Percentiles rank a stretch among this genome's conserved stretches.
Conservation (phyloP, 2,329 filamentous ascomycete genomes). For the Akanthomyces lecanii region DNA sequence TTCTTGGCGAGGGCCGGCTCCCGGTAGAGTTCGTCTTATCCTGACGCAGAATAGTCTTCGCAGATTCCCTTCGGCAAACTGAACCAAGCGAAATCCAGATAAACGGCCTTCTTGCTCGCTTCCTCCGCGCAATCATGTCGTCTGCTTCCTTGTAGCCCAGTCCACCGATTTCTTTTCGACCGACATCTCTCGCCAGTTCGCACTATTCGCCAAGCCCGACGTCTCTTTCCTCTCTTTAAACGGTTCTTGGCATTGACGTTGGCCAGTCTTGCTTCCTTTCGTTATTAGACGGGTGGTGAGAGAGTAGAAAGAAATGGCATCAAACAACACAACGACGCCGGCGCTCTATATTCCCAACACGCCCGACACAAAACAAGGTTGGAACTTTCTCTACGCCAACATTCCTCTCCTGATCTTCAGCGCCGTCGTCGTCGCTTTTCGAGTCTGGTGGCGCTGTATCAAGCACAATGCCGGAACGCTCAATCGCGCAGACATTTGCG, state of each 20-base stretch:
- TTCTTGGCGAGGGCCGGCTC: neutral
- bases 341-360: constrained; percentile 5
- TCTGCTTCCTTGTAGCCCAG: neutral
- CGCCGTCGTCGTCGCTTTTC: constrained; percentile 5
- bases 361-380: constrained; percentile 11
- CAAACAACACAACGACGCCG: neutral
- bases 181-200: neutral
- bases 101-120: neutral
- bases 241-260: neutral
- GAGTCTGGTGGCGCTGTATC: constrained; percentile 16
- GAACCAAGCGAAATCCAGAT: neutral
- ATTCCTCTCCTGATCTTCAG: constrained; percentile 5
- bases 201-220: neutral
- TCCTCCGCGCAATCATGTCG: neutral
- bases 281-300: neutral
- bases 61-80: neutral
- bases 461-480: constrained; percentile 12
- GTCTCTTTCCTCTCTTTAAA: no score
- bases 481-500: constrained; percentile 11
- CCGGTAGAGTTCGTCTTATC: neutral
- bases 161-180: neutral
- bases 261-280: neutral
- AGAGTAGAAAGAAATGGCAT: neutral
- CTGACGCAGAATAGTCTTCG: neutral
- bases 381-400: constrained; percentile 12